Percentiles rank a stretch among this genome's conserved stretches.
phyloP scores from a whole-genome alignment of 108 stramenopile species.

The Schizochytrium sp. region DNA sequence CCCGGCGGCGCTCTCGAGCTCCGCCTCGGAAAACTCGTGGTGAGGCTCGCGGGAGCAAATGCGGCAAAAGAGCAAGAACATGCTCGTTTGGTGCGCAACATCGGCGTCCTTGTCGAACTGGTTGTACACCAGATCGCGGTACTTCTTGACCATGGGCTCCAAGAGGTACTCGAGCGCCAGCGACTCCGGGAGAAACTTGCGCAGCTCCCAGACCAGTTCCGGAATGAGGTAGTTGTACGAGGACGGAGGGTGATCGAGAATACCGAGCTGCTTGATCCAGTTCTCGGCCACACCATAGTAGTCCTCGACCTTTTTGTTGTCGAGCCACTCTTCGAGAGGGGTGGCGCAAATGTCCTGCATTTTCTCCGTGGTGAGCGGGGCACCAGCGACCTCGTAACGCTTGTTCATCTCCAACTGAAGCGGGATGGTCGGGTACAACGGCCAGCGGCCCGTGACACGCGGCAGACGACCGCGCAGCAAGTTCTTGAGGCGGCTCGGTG shows the following conservation, averaged over 20 bases:
- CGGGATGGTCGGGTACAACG: conserved; percentile 83
- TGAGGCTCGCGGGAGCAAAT: background rate
- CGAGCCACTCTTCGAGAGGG: conserved; percentile 70
- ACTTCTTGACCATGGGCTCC: background rate
- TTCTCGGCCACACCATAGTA: conserved; percentile 62
- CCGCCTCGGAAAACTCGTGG: background rate
- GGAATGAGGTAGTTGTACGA: background rate
- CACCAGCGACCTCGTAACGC: conserved; percentile 62
- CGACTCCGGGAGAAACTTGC: background rate
- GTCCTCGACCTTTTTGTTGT: conserved; percentile 46
- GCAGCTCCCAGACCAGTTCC: conserved; percentile 17
- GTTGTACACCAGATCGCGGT: background rate
- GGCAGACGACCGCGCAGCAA: conserved; percentile 96
- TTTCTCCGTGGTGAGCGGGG: conserved; percentile 63
- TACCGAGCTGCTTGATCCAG: conserved; percentile 64
- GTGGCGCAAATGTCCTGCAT: conserved; percentile 72
- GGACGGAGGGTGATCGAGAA: conserved; percentile 41
- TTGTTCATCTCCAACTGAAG: conserved; percentile 72
- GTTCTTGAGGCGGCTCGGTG: conserved; percentile 87
- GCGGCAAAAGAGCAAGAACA: conserved; percentile 8
- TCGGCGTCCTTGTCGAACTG: background rate
- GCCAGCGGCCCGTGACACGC: conserved; percentile 83
- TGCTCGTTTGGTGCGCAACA: background rate
- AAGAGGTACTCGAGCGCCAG: background rate
- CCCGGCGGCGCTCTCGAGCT: background rate